These are phyloP conservation scores for Saccharomyces hybrid DNA, from an alignment of 1,139 yeast species.

Conservation along the genomic window DNA sequence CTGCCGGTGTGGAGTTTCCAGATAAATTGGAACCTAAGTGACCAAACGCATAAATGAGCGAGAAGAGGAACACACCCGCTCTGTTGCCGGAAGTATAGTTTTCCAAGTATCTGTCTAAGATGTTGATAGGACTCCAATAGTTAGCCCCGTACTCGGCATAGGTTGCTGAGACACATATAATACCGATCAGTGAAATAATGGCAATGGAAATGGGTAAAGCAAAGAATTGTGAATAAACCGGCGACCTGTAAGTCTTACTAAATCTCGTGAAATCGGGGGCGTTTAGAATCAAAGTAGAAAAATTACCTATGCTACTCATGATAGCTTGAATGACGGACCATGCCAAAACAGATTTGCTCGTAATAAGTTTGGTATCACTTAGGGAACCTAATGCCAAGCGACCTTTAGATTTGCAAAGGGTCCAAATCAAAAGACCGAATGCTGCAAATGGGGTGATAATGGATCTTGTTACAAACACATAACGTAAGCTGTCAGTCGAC, in stretches of 20 bases:
- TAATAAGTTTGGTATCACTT: slow-evolving; percentile 7
- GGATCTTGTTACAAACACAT: slow-evolving; percentile 70
- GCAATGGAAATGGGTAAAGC: slow-evolving; percentile 74
- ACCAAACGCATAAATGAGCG: slow-evolving; percentile 68
- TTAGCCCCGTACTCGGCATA: slow-evolving; percentile 56
- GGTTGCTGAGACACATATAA: slow-evolving; percentile 74
- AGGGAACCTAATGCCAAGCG: slow-evolving; percentile 18
- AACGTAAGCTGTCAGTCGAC: slow-evolving; percentile 71
- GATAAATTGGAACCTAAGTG: slow-evolving; percentile 82
- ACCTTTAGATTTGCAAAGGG: slow-evolving; percentile 44
- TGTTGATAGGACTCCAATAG: slow-evolving; percentile 78
- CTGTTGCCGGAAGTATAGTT: slow-evolving; percentile 58
- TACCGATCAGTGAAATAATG: slow-evolving; percentile 76
- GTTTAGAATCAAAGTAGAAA: slow-evolving; percentile 75
- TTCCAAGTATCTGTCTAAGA: slow-evolving; percentile 55
- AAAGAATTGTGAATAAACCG: slow-evolving; percentile 45
- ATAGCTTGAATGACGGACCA: slow-evolving; percentile 73
- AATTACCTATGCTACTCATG: slow-evolving; percentile 72
- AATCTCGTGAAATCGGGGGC: slow-evolving; percentile 85
- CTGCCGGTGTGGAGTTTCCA: slow-evolving; percentile 80
- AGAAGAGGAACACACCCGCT: slow-evolving; percentile 76
- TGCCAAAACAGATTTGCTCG: slow-evolving; percentile 14
- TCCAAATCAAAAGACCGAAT: slow-evolving; percentile 67
- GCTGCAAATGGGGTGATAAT: slow-evolving; percentile 71
- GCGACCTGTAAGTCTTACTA: slow-evolving; percentile 46